These are phyloP conservation scores for Pilatotrama ljubarskyi DNA, from an alignment of 768 basidiomycete species.

Conservation along the genomic window DNA sequence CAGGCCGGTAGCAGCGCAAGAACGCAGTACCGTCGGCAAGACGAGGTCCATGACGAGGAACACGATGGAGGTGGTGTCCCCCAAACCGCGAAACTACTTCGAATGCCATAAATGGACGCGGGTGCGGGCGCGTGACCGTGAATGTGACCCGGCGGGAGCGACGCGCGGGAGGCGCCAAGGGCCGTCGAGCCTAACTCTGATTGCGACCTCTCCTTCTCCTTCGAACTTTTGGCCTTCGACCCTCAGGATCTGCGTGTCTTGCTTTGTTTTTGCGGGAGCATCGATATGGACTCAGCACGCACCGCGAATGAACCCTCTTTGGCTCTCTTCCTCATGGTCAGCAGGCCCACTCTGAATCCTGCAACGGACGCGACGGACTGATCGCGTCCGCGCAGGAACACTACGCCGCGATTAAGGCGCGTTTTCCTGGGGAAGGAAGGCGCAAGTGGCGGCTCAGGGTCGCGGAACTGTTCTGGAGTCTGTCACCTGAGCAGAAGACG, in stretches of 20 bases:
- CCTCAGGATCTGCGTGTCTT: not conserved
- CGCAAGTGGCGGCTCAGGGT: constrained; percentile 56
- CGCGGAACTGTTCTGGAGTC: constrained; percentile 51
- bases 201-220: not conserved
- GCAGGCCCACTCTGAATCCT: not conserved
- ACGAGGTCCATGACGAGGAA: not conserved
- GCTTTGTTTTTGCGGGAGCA: not conserved
- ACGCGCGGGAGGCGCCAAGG: constrained; percentile 6
- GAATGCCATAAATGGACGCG: constrained; percentile 7
- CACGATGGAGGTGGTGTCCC: not conserved
- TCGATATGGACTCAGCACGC: constrained; percentile 1
- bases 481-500: constrained; percentile 29
- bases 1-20: not conserved
- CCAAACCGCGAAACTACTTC: constrained; percentile 7
- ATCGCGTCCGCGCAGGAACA: constrained; percentile 24
- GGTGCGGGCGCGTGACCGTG: constrained; percentile 16
- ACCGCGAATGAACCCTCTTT: constrained; percentile 13
- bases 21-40: constrained; percentile 6
- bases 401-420: constrained; percentile 47
- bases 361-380: not conserved
- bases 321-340: constrained; percentile 24
- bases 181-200: not conserved
- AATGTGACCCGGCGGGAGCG: constrained; percentile 3
- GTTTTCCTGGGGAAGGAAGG: constrained; percentile 53
- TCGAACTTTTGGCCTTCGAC: not conserved